phyloP scores from a whole-genome alignment of 83 land plant genomes.

The Thuja plicata region DNA sequence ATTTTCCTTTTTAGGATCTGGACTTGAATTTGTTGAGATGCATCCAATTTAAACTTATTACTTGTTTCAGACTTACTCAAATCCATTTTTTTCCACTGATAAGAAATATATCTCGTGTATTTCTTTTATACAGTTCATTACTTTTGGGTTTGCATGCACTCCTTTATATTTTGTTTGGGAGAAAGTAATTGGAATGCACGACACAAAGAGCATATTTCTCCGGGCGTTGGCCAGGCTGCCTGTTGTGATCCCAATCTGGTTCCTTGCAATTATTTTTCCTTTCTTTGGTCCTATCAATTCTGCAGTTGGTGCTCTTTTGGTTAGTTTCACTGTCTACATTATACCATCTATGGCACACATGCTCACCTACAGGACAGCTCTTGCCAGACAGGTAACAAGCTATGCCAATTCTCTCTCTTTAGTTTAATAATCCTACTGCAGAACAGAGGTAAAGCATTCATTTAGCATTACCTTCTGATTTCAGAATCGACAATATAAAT shows the following conservation, averaged over 20 bases:
- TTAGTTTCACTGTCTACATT: constrained; percentile 82
- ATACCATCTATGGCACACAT: constrained; percentile 78
- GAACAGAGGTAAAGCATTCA: not conserved
- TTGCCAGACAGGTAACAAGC: constrained; percentile 57
- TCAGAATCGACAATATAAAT: not conserved
- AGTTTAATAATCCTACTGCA: not conserved
- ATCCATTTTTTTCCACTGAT: not conserved
- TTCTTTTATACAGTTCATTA: constrained; percentile 53
- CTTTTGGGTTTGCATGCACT: constrained; percentile 85
- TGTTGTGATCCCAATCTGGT: constrained; percentile 81
- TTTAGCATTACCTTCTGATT: not conserved
- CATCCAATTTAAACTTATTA: not conserved
- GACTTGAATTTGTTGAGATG: not conserved
- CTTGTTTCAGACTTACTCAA: not conserved
- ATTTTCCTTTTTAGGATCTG: not conserved
- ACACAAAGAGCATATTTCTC: constrained; percentile 56
- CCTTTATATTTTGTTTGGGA: constrained; percentile 88
- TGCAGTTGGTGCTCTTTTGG: constrained; percentile 73
- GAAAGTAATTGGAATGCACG: constrained; percentile 63
- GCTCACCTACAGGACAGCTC: constrained; percentile 57
- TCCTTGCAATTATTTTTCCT: constrained; percentile 77
- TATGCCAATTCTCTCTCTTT: not conserved
- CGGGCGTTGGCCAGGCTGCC: constrained; percentile 66
- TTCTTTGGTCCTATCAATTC: constrained; percentile 85
- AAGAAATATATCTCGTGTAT: not conserved